Percentiles rank a stretch among this genome's conserved stretches.
Conservation (phyloP, 345 rosid genomes). For the Eucalyptus pauciflora region DNA sequence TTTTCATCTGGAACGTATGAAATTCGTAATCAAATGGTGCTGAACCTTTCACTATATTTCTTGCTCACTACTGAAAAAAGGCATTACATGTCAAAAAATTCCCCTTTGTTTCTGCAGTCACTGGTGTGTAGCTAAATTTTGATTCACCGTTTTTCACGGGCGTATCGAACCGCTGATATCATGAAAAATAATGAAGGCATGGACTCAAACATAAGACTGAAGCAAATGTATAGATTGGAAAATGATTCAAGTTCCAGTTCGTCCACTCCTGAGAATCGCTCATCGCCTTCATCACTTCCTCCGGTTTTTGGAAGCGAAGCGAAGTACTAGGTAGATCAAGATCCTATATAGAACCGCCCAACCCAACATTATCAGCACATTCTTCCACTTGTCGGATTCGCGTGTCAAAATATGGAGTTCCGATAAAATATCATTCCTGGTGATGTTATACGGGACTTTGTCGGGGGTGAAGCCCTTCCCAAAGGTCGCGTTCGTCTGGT, state of each 20-base stretch:
- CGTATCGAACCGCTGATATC: neutral
- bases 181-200: neutral
- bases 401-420: constrained; percentile 8
- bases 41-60: neutral
- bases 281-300: constrained; percentile 1
- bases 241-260: neutral
- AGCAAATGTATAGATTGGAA: neutral
- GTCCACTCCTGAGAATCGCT: neutral
- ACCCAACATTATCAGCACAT: constrained; percentile 30
- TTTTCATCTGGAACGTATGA: neutral
- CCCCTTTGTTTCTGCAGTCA: neutral
- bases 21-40: neutral
- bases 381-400: constrained; percentile 29
- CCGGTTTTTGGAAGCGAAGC: constrained; percentile 45
- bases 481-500: constrained; percentile 11
- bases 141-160: neutral
- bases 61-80: neutral
- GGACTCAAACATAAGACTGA: neutral
- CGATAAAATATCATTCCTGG: constrained; percentile 8
- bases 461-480: neutral
- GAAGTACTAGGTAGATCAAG: constrained; percentile 35
- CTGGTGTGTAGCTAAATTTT: neutral
- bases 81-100: neutral
- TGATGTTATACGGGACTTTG: neutral
- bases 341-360: constrained; percentile 48